Percentiles rank a stretch among this genome's conserved stretches.
Conservation (phyloP, 345 rosid species). For the Eucalyptus sideroxylon region DNA sequence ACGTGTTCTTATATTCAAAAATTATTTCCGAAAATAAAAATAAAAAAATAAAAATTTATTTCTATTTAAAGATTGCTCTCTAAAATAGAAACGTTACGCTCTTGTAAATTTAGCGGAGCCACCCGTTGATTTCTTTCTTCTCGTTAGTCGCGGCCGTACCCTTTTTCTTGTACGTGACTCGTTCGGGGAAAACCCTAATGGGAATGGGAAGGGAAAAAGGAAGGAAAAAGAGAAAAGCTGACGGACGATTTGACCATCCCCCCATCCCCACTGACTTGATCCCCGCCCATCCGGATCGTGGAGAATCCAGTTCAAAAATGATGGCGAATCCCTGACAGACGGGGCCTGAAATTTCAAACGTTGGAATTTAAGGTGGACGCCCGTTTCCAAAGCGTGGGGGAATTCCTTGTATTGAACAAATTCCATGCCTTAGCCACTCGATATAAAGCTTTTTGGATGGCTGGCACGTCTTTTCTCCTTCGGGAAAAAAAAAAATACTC, state of each 20-base stretch:
- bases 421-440: background rate
- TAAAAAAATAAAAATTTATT: no score
- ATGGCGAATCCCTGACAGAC: background rate
- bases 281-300: background rate
- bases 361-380: background rate
- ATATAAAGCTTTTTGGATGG: background rate
- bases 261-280: background rate
- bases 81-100: no score
- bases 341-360: background rate
- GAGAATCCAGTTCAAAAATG: background rate
- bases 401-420: background rate
- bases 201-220: background rate
- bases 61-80: accelerated
- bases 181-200: background rate
- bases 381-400: background rate
- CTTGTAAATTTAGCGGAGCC: background rate
- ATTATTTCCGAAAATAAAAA: accelerated
- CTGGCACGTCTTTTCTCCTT: background rate
- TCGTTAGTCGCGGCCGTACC: background rate
- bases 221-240: background rate
- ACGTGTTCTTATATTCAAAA: no score
- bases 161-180: background rate
- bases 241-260: background rate
- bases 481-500: background rate
- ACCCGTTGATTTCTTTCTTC: background rate